Evolutionary conservation across 306 rosid genomes (phyloP), one percentile per base, ranked within the genome.

Genomic region (Luffa aegyptiaca): DNA sequence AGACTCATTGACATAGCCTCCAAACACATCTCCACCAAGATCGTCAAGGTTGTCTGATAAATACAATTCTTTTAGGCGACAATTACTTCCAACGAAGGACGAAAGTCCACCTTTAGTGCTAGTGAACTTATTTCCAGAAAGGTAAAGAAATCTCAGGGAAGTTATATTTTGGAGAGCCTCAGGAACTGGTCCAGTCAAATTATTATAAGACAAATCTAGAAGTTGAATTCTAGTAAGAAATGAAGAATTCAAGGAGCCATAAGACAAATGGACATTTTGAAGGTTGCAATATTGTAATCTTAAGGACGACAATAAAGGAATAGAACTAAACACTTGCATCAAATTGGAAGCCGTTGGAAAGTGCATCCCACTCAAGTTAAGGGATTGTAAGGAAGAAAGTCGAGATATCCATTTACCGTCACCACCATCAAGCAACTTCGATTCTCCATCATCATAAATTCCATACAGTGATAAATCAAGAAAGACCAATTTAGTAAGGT

Each of bases 381-480:
- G 82, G 46, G 21, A 2, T 0, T 53, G 39, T 2, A 86, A 59
- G 7, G 70, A 71, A 42, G 77, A 21, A 72, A 86, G 84, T 4
- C 57, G 41, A 37, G 87, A 76, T 48, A 84, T 2, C 87, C 89
- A 86, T n/a, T n/a, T n/a, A n/a, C n/a, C n/a, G n/a, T n/a, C n/a
- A n/a, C n/a, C n/a, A n/a, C n/a, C n/a, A n/a, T n/a, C n/a, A n/a
- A n/a, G n/a, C n/a, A n/a, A n/a, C n/a, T n/a, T n/a, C n/a, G n/a
- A n/a, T n/a, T n/a, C n/a, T n/a, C n/a, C n/a, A n/a, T n/a, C n/a
- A n/a, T n/a, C n/a, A n/a, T n/a, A n/a, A n/a, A n/a, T n/a, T n/a
- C n/a, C n/a, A n/a, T n/a, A n/a, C n/a, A n/a, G n/a, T 21, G 14
- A 59, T 8, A 73, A 46, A 73, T 73, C 77, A 48, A 73, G 44